phyloP scores from a whole-genome alignment of 139 green algal genomes.

The Chlorella sp. region DNA sequence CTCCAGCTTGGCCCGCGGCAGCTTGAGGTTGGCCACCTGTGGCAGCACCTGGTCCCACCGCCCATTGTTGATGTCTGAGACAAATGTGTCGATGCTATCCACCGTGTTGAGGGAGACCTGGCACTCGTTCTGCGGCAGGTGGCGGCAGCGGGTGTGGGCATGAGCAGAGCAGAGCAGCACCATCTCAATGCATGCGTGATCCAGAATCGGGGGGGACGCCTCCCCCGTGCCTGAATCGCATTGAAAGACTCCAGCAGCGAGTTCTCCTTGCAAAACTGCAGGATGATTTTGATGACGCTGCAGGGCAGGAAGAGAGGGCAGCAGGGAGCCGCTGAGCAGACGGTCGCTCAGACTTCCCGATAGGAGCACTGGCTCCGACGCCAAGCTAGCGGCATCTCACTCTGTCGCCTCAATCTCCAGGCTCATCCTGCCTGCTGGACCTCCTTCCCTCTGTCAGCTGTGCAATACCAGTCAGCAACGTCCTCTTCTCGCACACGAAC shows the following conservation, averaged over 20 bases:
- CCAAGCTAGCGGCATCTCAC: slow-evolving; percentile 43
- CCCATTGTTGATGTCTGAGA: slow-evolving; percentile 87
- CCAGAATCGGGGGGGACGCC: not conserved
- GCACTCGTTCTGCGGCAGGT: slow-evolving; percentile 91
- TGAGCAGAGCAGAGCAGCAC: not conserved
- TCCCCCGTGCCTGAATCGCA: slow-evolving; percentile 71
- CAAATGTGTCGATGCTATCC: slow-evolving; percentile 87
- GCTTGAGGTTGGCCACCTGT: slow-evolving; percentile 79
- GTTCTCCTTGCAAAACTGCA: slow-evolving; percentile 99
- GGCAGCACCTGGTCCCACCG: slow-evolving; percentile 93
- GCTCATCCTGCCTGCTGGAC: not conserved
- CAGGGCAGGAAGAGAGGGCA: not conserved
- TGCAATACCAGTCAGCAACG: no score
- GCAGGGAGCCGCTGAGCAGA: not conserved
- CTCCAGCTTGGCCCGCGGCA: slow-evolving; percentile 88
- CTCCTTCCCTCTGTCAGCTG: no score
- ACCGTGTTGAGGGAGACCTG: slow-evolving; percentile 95
- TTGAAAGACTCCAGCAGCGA: slow-evolving; percentile 84
- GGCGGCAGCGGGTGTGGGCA: not conserved
- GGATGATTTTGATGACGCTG: slow-evolving; percentile 96
- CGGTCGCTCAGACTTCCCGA: not conserved
- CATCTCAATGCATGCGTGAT: not conserved
- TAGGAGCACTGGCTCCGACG: not conserved
- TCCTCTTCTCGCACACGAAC: no score
- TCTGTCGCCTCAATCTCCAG: slow-evolving; percentile 91